Conservation (phyloP, 139 green algal genomes). For the Tetradesmus obliquus region DNA sequence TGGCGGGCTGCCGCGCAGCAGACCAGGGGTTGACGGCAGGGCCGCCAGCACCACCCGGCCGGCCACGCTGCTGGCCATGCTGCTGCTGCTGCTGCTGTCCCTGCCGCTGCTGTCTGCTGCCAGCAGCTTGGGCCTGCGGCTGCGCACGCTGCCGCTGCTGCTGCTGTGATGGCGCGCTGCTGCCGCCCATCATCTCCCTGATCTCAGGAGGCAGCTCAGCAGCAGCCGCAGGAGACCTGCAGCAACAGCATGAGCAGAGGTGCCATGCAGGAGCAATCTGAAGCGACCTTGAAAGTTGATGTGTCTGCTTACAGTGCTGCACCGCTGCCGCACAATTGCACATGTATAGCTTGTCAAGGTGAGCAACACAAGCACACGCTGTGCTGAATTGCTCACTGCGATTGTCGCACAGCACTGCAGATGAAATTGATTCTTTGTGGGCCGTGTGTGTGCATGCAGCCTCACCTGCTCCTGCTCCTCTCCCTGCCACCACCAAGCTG, state of each 20-base stretch:
- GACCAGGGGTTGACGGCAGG: slow-evolving; percentile 4
- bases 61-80: neutral
- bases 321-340: neutral
- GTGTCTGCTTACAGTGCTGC: neutral
- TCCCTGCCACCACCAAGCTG: neutral
- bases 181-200: neutral
- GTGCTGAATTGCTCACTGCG: too few species aligned
- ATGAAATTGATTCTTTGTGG: too few species aligned
- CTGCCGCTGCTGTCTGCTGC: neutral
- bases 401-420: too few species aligned
- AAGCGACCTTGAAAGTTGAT: neutral
- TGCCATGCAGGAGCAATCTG: neutral
- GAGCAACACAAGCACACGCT: too few species aligned
- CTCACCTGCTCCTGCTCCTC: neutral
- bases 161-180: neutral
- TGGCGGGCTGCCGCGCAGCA: neutral
- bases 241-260: neutral
- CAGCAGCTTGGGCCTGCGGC: neutral
- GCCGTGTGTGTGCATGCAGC: neutral
- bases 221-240: neutral
- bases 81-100: neutral
- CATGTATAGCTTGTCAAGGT: too few species aligned
- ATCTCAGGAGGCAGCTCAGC: neutral
- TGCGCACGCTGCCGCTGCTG: neutral
- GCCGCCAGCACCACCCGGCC: neutral